phyloP scores from a whole-genome alignment of 345 rosid genomes.

The Ceriops zippeliana region DNA sequence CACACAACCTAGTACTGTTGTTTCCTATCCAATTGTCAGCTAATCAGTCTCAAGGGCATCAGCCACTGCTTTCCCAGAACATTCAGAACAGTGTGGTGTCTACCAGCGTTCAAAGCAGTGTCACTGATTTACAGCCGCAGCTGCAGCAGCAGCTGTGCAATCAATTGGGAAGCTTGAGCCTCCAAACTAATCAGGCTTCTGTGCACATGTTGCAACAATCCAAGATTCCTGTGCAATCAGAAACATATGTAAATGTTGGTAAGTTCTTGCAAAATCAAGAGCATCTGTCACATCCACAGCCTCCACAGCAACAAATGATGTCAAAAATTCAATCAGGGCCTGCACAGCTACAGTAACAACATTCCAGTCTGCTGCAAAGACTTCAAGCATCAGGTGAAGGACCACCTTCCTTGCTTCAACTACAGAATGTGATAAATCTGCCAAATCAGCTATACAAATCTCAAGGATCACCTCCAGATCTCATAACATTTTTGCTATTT shows the following conservation, averaged over 20 bases:
- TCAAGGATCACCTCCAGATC: conserved; percentile 66
- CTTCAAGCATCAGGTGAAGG: conserved; percentile 62
- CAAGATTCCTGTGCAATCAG: conserved; percentile 59
- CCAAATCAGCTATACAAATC: conserved; percentile 82
- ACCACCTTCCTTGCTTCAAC: conserved; percentile 69
- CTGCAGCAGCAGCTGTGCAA: conserved; percentile 65
- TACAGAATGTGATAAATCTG: conserved; percentile 70
- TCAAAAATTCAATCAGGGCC: conserved; percentile 74
- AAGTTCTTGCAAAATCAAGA: conserved; percentile 63
- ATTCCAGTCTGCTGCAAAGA: conserved; percentile 67
- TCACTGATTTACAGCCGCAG: conserved; percentile 67
- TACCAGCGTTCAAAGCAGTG: conserved; percentile 55
- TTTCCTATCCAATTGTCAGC: conserved; percentile 48
- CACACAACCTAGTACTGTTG: conserved; percentile 56
- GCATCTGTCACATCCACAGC: conserved; percentile 65
- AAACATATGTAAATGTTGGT: conserved; percentile 52
- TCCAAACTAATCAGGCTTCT: conserved; percentile 74
- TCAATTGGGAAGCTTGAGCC: conserved; percentile 62
- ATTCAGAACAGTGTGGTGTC: conserved; percentile 59
- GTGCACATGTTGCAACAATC: conserved; percentile 67
- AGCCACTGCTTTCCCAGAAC: conserved; percentile 56
- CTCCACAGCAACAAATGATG: conserved; percentile 68
- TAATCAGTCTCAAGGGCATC: conserved; percentile 73
- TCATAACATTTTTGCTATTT: conserved; percentile 11
- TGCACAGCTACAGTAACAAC: conserved; percentile 63